Evolutionary conservation across 2,329 filamentous ascomycete species (phyloP).

Genomic region (Incumbomyces delicatus): DNA sequence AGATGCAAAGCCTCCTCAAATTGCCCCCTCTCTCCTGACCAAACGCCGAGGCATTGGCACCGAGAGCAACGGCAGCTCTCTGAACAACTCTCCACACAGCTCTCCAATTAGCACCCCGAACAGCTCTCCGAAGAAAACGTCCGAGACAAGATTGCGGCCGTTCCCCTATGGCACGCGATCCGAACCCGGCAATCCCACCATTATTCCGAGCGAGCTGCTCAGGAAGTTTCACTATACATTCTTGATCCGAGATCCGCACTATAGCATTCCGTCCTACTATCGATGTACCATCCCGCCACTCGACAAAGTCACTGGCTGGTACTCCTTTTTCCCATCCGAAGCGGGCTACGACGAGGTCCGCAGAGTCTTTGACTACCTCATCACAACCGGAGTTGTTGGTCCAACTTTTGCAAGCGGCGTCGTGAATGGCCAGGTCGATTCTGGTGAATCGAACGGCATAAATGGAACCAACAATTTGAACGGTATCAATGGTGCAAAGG

Average conservation of each 20-base stretch:
- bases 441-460: conserved; percentile 16
- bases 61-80: conserved; percentile 16
- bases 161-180: conserved; percentile 49
- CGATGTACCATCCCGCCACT: conserved; percentile 87
- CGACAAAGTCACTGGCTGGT: conserved; percentile 70
- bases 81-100: no score
- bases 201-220: conserved; percentile 65
- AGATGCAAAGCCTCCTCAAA: conserved; percentile 53
- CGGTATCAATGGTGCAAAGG: background rate
- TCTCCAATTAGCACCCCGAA: no score
- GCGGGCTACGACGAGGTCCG: conserved; percentile 86
- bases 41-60: conserved; percentile 53
- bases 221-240: conserved; percentile 88
- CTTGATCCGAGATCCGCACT: conserved; percentile 89
- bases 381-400: conserved; percentile 59
- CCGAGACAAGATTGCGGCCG: conserved; percentile 23
- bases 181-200: conserved; percentile 71
- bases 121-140: conserved; percentile 16
- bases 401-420: conserved; percentile 46
- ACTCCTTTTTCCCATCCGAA: conserved; percentile 76
- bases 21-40: conserved; percentile 65
- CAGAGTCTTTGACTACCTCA: conserved; percentile 75
- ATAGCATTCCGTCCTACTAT: conserved; percentile 86
- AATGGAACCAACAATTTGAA: no score
- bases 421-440: conserved; percentile 23